Percentiles rank a stretch among this genome's conserved stretches.
Conservation (phyloP, 2,329 filamentous ascomycete genomes). For the Verticillium albo-atrum region DNA sequence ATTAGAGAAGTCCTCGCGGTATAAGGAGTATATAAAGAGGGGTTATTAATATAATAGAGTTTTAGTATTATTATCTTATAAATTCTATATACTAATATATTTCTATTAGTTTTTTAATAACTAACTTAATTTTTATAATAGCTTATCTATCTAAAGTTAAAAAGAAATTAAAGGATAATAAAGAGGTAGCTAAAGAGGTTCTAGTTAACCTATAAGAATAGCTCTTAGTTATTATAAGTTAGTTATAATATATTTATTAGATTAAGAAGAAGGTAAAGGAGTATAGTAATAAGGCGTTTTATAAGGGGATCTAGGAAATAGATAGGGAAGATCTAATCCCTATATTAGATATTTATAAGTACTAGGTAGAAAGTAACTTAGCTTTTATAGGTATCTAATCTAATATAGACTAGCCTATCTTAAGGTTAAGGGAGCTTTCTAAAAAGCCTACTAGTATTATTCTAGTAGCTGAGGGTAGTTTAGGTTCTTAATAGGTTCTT, state of each 20-base stretch:
- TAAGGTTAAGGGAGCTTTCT: neutral
- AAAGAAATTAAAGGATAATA: neutral
- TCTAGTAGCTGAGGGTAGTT: neutral
- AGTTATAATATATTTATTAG: neutral
- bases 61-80: neutral
- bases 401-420: neutral
- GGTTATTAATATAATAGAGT: neutral
- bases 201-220: neutral
- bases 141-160: neutral
- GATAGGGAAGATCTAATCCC: conserved; percentile 4
- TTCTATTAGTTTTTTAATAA: too few species aligned
- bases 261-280: neutral
- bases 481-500: neutral
- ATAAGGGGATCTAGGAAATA: neutral
- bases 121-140: neutral
- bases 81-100: neutral
- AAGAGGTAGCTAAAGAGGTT: neutral
- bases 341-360: conserved; percentile 3
- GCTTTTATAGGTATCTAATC: neutral
- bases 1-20: too few species aligned
- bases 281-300: neutral
- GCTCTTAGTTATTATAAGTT: neutral
- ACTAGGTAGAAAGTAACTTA: conserved; percentile 1
- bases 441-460: neutral
- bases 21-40: too few species aligned